These are phyloP conservation scores for Fraxinus quadrangulata DNA, from an alignment of 257 asterid genomes.

Conservation along the genomic window DNA sequence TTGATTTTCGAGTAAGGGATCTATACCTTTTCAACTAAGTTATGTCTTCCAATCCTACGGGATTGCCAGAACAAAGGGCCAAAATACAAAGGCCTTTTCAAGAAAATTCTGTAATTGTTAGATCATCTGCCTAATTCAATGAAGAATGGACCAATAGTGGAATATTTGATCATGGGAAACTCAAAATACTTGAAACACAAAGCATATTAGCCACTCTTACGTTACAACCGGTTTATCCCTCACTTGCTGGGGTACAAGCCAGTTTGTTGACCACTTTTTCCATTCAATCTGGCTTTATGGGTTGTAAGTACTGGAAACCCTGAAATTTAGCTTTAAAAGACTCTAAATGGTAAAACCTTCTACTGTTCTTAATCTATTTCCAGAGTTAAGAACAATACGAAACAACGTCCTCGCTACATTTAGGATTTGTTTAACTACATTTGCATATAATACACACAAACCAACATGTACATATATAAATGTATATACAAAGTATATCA, in stretches of 20 bases:
- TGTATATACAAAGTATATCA: no score
- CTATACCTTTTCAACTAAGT: no score
- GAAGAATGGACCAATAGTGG: neutral
- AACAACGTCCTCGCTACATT: neutral
- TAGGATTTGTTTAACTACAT: neutral
- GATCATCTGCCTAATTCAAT: slow-evolving; percentile 12
- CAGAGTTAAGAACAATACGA: neutral
- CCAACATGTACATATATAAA: neutral
- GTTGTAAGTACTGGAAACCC: no score
- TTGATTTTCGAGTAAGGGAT: no score
- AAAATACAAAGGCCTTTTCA: neutral
- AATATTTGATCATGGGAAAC: neutral
- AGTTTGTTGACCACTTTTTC: no score
- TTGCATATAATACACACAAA: neutral
- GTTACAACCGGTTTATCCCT: no score
- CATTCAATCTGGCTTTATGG: no score
- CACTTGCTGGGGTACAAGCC: no score
- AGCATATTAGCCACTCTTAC: no score
- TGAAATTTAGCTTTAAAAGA: no score
- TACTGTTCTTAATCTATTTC: neutral
- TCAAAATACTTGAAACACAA: neutral
- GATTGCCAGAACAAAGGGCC: no score
- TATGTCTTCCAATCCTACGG: no score
- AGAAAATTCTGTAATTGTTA: neutral
- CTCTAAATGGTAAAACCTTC: neutral